phyloP scores from a whole-genome alignment of 2,329 filamentous ascomycete species.

The Sporothrix protearum region DNA sequence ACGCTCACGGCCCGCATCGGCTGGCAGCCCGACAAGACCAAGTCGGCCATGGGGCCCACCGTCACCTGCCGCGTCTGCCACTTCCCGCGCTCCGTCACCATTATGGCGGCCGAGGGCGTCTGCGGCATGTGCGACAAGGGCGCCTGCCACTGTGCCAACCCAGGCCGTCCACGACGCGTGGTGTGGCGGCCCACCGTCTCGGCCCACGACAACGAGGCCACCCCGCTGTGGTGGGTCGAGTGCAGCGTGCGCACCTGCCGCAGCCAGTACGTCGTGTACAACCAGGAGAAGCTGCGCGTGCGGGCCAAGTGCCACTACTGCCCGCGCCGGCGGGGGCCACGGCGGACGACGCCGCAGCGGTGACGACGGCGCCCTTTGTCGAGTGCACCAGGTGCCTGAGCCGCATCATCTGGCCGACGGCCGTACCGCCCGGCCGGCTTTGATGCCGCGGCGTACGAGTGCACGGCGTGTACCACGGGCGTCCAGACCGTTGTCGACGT shows the following conservation, averaged over 20 bases:
- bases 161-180: slow-evolving; percentile 30
- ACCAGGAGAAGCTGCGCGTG: slow-evolving; percentile 40
- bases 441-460: slow-evolving; percentile 37
- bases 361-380: slow-evolving; percentile 39
- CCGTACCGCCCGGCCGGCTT: slow-evolving; percentile 42
- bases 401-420: slow-evolving; percentile 46
- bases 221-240: slow-evolving; percentile 45
- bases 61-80: slow-evolving; percentile 42
- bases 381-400: slow-evolving; percentile 46
- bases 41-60: slow-evolving; percentile 42
- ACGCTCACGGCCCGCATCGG: slow-evolving; percentile 43
- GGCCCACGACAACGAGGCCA: slow-evolving; percentile 33
- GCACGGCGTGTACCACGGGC: slow-evolving; percentile 41
- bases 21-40: slow-evolving; percentile 46
- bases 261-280: slow-evolving; percentile 51
- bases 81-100: slow-evolving; percentile 48
- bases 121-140: slow-evolving; percentile 43
- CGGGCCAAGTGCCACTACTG: slow-evolving; percentile 51
- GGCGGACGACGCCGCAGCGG: slow-evolving; percentile 16
- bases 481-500: slow-evolving; percentile 38
- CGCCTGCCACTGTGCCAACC: slow-evolving; percentile 27
- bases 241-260: slow-evolving; percentile 44
- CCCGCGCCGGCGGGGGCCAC: slow-evolving; percentile 32
- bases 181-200: slow-evolving; percentile 34
- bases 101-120: slow-evolving; percentile 41